These are phyloP conservation scores for Neltuma alba DNA, from an alignment of 306 rosid genomes.

Conservation along the genomic window DNA sequence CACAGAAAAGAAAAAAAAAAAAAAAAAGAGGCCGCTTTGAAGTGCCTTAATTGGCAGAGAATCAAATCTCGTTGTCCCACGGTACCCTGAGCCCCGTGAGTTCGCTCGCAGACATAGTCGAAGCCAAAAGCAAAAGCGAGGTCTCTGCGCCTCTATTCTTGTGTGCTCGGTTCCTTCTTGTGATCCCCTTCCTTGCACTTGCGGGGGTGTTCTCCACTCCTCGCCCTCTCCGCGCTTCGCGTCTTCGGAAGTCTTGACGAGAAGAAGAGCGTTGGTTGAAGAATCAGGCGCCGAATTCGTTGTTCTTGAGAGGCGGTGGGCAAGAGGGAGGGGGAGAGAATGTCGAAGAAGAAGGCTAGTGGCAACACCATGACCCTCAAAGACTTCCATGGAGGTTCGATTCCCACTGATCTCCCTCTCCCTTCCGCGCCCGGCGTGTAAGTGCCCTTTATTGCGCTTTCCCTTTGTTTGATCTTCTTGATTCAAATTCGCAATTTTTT, in stretches of 20 bases:
- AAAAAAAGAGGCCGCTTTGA: neutral
- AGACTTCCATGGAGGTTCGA: conserved; percentile 97
- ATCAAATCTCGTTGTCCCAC: neutral
- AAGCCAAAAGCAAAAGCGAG: neutral
- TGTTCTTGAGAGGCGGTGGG: conserved; percentile 12
- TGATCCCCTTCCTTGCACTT: neutral
- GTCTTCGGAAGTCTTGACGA: neutral
- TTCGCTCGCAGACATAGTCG: neutral
- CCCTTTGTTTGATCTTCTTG: neutral
- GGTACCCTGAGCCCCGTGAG: conserved; percentile 3
- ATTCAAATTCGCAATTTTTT: neutral
- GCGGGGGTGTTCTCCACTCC: conserved; percentile 22
- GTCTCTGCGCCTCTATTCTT: neutral
- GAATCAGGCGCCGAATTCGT: neutral
- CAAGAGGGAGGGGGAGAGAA: conserved; percentile 39
- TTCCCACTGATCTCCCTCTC: conserved; percentile 93
- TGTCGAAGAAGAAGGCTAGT: conserved; percentile 96
- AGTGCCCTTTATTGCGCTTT: conserved; percentile 37
- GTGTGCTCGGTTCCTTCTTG: neutral
- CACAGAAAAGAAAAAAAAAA: no score
- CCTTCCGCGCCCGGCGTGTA: conserved; percentile 98
- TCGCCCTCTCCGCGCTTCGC: neutral
- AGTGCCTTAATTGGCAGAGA: neutral
- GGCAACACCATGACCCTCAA: conserved; percentile 96
- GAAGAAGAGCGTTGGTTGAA: neutral